Base-by-base conservation (phyloP, 2,329 filamentous ascomycete species). In the Phoma herbarum region DNA sequence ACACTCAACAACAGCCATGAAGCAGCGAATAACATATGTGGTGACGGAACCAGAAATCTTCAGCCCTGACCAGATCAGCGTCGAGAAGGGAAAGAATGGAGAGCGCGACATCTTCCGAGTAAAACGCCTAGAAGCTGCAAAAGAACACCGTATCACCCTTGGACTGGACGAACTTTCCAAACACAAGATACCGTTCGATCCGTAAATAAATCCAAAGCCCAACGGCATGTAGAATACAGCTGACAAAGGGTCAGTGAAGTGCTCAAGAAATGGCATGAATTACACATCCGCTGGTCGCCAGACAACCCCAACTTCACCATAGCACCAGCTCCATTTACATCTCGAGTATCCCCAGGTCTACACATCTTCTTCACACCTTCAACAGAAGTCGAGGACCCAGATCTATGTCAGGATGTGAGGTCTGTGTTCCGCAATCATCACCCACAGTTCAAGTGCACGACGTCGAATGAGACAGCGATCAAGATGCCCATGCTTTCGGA, bases 281-380 rank as follows among this genome's bases (percentile, higher is more conserved):
- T 97, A 41, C 90, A 94, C 75, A 80, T 97, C 58, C 86, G 90
- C 73, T 97, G 93, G 91, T 84, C 86, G n/a, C 86, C 87, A 14
- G 79, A 86, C 2, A 68, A 72, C 7, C 69, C 82, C 1, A 89
- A 88, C 73, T n/a, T n/a, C n/a, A n/a, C n/a, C n/a, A 79, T 85
- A 37, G 80, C 85, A 1, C 80, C 89, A 43, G 83, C 88, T 37
- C 93, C 93, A 1, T 89, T 95, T 69, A 81, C 86, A 42, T 92
- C 92, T 50, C 86, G 90, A 58, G 77, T 93, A 14, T 88, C 92
- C 2, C 88, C 93, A 0, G 94, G 94, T 2, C 80, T 98, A 22
- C 93, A 97, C 80, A 81, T 93, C 25, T 90, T 90, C 68, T 93
- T 89, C 73, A 90, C 89, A 0, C 90, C 90, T 0, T 75, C 76